Conservation (phyloP, 805 yeast species). For the Danielozyma ontarioensis region DNA sequence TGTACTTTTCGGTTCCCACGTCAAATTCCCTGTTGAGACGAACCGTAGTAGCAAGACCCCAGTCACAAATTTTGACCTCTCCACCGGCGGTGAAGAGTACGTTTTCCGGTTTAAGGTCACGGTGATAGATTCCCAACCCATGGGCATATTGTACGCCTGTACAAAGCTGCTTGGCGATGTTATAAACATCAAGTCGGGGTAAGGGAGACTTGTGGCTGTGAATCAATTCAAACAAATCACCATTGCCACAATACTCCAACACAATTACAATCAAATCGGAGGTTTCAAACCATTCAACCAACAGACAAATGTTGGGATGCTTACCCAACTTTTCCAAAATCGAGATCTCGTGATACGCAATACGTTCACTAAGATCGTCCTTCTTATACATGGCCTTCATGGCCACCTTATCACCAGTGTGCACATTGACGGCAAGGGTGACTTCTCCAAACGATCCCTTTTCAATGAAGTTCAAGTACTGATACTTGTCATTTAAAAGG, state of each 20-base stretch:
- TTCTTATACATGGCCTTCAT: slow-evolving; percentile 49
- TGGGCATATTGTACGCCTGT: slow-evolving; percentile 54
- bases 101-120: slow-evolving; percentile 75
- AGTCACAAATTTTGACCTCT: slow-evolving; percentile 60
- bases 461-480: slow-evolving; percentile 41
- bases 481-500: slow-evolving; percentile 36
- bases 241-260: slow-evolving; percentile 61
- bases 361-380: slow-evolving; percentile 33
- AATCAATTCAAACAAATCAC: slow-evolving; percentile 62
- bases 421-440: slow-evolving; percentile 43
- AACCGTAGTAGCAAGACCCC: slow-evolving; percentile 58
- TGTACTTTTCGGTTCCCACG: slow-evolving; percentile 56
- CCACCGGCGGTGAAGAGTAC: slow-evolving; percentile 49
- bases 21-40: slow-evolving; percentile 25
- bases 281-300: slow-evolving; percentile 56
- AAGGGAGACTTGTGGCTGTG: slow-evolving; percentile 14
- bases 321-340: slow-evolving; percentile 34
- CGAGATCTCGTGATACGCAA: slow-evolving; percentile 53
- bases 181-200: slow-evolving; percentile 24
- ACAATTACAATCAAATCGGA: slow-evolving; percentile 46
- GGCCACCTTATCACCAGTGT: slow-evolving; percentile 35
- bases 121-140: slow-evolving; percentile 54
- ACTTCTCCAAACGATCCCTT: slow-evolving; percentile 62
- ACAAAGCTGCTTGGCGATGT: slow-evolving; percentile 45
- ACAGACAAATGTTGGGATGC: slow-evolving; percentile 53